These are phyloP conservation scores for Saccharum officinarum DNA, from an alignment of 176 grass and related monocot genomes.

Conservation along the genomic window DNA sequence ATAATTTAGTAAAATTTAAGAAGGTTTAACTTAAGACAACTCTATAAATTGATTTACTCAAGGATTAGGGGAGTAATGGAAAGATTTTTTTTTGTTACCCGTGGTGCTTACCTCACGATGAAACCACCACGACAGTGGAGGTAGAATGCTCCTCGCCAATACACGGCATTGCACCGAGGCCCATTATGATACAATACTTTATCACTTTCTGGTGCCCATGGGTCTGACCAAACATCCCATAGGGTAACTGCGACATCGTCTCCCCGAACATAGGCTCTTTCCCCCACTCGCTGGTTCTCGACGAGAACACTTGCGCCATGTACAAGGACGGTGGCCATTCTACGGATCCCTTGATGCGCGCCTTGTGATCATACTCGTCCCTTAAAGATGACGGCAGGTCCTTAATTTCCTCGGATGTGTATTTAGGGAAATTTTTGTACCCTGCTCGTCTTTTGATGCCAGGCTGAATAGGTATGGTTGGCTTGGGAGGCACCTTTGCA, in stretches of 20 bases:
- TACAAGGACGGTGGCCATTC: neutral
- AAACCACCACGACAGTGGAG: neutral
- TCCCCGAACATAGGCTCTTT: neutral
- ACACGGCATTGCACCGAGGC: neutral
- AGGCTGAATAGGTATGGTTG: no score
- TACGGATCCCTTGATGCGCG: neutral
- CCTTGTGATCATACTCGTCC: neutral
- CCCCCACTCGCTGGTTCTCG: neutral
- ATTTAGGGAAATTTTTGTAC: neutral
- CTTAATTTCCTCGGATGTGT: neutral
- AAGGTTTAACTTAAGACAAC: no score
- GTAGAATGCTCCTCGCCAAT: constrained; percentile 7
- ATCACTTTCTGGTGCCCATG: neutral
- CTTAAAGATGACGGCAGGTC: neutral
- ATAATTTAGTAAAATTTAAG: no score
- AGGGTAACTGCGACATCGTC: neutral
- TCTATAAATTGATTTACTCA: no score
- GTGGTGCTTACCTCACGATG: neutral
- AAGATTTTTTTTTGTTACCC: neutral
- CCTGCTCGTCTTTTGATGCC: neutral
- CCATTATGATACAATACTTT: no score
- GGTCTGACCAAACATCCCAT: neutral
- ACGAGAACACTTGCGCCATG: neutral
- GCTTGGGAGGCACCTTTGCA: neutral
- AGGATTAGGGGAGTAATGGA: no score